These are phyloP conservation scores for Triticum urartu DNA, from an alignment of 176 grass and related monocot genomes.

Conservation along the genomic window DNA sequence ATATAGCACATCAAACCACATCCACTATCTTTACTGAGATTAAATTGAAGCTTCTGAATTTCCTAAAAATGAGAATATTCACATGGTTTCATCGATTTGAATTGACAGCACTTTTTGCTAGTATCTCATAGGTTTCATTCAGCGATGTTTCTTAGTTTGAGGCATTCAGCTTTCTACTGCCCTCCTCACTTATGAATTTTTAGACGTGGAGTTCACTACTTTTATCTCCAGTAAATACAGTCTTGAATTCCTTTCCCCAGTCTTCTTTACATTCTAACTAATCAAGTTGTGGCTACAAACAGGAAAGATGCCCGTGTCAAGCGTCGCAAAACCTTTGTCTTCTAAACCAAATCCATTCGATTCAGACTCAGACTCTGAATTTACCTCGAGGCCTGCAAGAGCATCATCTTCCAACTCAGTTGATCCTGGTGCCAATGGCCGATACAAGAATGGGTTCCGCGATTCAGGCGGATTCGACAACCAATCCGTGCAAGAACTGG, in stretches of 20 bases:
- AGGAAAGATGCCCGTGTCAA: conserved; percentile 19
- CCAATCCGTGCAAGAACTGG: conserved; percentile 34
- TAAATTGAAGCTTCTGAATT: background rate
- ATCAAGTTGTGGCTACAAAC: background rate
- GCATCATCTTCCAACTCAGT: conserved; percentile 18
- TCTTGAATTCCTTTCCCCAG: background rate
- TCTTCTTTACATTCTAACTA: background rate
- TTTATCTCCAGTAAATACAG: background rate
- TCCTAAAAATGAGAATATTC: background rate
- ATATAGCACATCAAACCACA: background rate
- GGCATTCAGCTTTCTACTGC: background rate
- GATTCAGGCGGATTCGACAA: conserved; percentile 25
- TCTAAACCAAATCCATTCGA: conserved; percentile 25
- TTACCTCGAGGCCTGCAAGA: background rate
- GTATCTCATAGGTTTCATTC: background rate
- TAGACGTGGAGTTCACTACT: background rate
- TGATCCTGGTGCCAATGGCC: background rate
- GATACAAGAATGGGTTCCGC: conserved; percentile 33
- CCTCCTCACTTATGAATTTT: background rate
- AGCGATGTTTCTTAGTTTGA: background rate
- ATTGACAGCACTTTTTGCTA: background rate
- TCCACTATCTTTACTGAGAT: background rate
- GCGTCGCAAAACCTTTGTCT: background rate
- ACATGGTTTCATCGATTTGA: background rate
- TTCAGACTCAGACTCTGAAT: conserved; percentile 22